Evolutionary conservation across 1,284 basidiomycete genomes (phyloP), one percentile per base, ranked within the genome.

Genomic region (Pascua sp.): DNA sequence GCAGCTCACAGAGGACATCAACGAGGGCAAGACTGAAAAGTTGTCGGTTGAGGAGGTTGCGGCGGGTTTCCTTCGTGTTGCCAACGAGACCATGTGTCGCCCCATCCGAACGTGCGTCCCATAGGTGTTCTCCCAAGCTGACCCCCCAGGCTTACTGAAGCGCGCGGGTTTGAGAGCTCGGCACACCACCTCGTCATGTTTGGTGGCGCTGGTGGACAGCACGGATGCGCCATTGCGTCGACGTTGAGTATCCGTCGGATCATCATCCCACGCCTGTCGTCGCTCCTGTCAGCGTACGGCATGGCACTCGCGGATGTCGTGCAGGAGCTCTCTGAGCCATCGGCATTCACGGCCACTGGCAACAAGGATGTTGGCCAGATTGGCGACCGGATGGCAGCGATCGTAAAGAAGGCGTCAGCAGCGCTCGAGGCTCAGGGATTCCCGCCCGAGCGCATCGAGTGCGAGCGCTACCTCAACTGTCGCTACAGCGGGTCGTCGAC

Each of bases 401-500:
- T 73, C 12, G 66, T 68, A n/a, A 13, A 53, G 9, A 53, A 83
- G 16, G 90, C 91, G 1, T 79, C 78, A 45, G 73, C 75, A 2
- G 89, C 91, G 66, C 81, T 97, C 16, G 71, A 78, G 55, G 80
- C 80, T 18, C 92, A 97, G 75, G 94, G 94, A 1, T 96, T 96
- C 74, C 82, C 85, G 60, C 82, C 80, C 10, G 81, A 84, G 2
- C 82, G 86, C n/a, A 84, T 96, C 47, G 78, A 80, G 47, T 77
- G 87, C 5, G 91, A 96, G 71, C 83, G 54, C 15, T 73, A 70
- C 59, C 60, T 73, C 45, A 73, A 72, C 64, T 65, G 67, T 45
- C 60, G 69, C 41, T 75, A 73, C 59, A 53, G 61, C 16, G 73
- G 73, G 1, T 66, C 71, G 2, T 65, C 64, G 2, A 73, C 73